Percentiles rank a stretch among this genome's conserved stretches.
These are phyloP conservation scores for Acanthochlamys bracteata DNA, from an alignment of 106 monocot species.

Conservation along the genomic window DNA sequence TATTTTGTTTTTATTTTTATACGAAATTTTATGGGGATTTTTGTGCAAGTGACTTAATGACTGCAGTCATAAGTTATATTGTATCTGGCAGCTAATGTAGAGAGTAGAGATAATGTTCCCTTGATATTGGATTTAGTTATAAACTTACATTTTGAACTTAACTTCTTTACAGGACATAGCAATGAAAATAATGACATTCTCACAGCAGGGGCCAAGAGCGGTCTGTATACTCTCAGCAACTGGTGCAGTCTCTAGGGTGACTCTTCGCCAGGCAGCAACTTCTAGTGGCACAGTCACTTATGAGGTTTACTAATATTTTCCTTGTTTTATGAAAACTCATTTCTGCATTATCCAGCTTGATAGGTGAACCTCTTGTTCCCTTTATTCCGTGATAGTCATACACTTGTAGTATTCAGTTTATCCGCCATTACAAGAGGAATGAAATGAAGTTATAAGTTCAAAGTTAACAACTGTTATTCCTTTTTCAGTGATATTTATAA, in stretches of 20 bases:
- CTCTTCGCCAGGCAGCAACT: conserved; percentile 37
- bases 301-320: conserved; percentile 24
- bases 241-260: conserved; percentile 52
- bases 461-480: not conserved
- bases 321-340: conserved; percentile 1
- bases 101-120: not conserved
- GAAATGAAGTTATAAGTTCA: too few species aligned
- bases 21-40: too few species aligned
- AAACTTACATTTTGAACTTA: not conserved
- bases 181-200: conserved; percentile 56
- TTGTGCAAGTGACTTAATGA: too few species aligned
- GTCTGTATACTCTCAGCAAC: conserved; percentile 60
- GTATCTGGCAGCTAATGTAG: too few species aligned
- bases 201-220: conserved; percentile 62
- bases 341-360: not conserved
- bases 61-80: too few species aligned
- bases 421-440: too few species aligned
- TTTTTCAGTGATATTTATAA: not conserved
- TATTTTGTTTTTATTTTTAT: too few species aligned
- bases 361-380: too few species aligned
- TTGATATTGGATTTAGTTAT: not conserved
- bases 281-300: conserved; percentile 49
- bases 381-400: too few species aligned
- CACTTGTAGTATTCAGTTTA: too few species aligned
- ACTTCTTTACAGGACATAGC: conserved; percentile 44